Evolutionary conservation across 768 basidiomycete species (phyloP), one percentile per base, ranked within the genome.

Genomic region (Xerocomus spinulosus): DNA sequence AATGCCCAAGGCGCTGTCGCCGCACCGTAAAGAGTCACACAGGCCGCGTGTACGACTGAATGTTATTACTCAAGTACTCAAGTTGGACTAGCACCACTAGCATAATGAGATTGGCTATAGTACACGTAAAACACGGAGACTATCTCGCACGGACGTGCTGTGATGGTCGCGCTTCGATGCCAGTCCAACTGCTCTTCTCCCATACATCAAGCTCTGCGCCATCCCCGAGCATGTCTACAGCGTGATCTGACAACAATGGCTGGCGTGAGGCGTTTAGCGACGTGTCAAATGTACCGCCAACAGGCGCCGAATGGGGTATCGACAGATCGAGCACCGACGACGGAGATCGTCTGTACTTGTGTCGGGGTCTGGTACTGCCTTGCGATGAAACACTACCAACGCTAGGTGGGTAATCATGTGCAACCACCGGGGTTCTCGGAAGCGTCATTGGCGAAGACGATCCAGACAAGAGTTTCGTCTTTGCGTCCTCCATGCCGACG

Each of bases 361-460:
- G 55, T 23, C 67, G 56, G 23, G 64, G 33, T 51, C 60, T 51
- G 8, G 67, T 47, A 29, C 57, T 55, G 14, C 38, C 39, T n/a
- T 50, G 52, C 18, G 55, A 48, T 7, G 61, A 48, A 33, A 72
- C 57, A 54, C 75, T 73, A 50, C 67, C 72, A 15, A 70, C 63
- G 20, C 73, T 67, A 13, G 85, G 85, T 25, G 85, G 85, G 59
- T 87, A 86, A 35, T 67, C 58, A 13, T 70, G 64, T 1, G 48
- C 40, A 6, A 55, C 61, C 0, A 23, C 42, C 1, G 38, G 32
- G 9, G 41, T 35, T 25, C 21, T 46, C 3, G 53, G 35, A 12
- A 57, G 60, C 2, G 36, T 35, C 28, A 52, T 49, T 7, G 54
- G 55, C 14, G 55, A 51, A 13, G 62, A 48, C 8, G 60, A 55